A percentile compares a stretch with the other conserved stretches of the same genome.
phyloP scores from a whole-genome alignment of 345 rosid genomes.

The Lepidium sativum region DNA sequence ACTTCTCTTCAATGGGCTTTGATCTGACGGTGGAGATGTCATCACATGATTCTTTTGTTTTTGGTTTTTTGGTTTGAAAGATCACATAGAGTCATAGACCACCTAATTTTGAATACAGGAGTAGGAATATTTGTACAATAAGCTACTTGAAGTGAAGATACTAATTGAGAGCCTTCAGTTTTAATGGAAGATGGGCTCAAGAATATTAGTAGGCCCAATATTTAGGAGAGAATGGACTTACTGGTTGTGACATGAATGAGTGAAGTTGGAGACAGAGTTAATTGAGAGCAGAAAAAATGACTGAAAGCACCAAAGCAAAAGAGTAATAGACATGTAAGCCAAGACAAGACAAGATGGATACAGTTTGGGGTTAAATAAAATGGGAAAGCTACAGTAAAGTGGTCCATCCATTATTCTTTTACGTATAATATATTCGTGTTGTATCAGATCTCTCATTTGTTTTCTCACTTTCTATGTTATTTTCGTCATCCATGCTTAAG shows the following conservation, averaged over 20 bases:
- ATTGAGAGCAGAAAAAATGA: background rate
- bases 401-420: conserved; percentile 1
- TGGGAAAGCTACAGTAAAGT: conserved; percentile 4
- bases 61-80: too few species aligned
- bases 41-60: background rate
- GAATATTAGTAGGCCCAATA: background rate
- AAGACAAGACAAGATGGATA: conserved; percentile 4
- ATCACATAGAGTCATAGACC: too few species aligned
- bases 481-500: background rate
- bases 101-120: background rate
- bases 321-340: conserved; percentile 18
- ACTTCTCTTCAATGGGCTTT: background rate
- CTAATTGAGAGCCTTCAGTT: background rate
- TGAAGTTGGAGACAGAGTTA: background rate
- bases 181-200: background rate
- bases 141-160: background rate
- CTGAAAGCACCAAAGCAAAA: conserved; percentile 10
- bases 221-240: background rate
- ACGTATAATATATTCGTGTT: background rate
- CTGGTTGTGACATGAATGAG: background rate
- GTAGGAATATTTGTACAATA: background rate
- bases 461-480: background rate
- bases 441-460: background rate
- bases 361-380: background rate
- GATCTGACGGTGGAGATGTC: background rate